phyloP scores from a whole-genome alignment of 371 early-diverging fungal species.

The Circinella umbellata region DNA sequence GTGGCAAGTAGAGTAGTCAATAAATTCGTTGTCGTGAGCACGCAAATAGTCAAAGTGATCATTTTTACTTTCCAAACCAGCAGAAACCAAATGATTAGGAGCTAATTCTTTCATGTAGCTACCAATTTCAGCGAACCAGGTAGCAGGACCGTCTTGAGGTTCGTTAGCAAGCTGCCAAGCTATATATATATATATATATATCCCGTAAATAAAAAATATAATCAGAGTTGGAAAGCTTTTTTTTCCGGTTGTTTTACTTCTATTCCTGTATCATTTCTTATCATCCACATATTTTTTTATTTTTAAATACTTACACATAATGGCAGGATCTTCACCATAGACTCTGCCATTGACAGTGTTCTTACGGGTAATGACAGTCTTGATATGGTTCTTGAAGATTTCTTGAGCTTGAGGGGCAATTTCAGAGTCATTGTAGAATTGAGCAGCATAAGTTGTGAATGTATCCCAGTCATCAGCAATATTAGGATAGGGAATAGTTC shows the following conservation, averaged over 20 bases:
- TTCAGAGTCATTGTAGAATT: conserved; percentile 47
- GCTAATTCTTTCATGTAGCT: conserved; percentile 51
- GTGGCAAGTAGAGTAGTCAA: conserved; percentile 63
- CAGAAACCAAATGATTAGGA: conserved; percentile 55
- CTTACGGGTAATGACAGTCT: conserved; percentile 32
- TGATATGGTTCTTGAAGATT: conserved; percentile 43
- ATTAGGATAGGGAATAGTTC: conserved; percentile 52
- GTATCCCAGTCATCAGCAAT: conserved; percentile 22
- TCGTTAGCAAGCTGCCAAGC: conserved; percentile 57
- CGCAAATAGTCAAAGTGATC: conserved; percentile 51
- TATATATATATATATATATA: conserved; percentile 1
- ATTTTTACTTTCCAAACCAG: conserved; percentile 57
- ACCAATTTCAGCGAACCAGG: conserved; percentile 54
- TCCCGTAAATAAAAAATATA: background rate
- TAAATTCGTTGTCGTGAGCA: conserved; percentile 40
- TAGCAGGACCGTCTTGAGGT: conserved; percentile 40
- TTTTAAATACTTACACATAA: conserved; percentile 34
- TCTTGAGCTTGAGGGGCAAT: conserved; percentile 26
- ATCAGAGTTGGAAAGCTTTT: too few species aligned
- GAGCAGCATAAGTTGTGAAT: conserved; percentile 29
- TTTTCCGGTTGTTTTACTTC: too few species aligned
- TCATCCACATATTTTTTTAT: too few species aligned
- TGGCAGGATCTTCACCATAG: conserved; percentile 42
- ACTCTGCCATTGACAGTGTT: conserved; percentile 45
- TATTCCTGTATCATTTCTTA: too few species aligned